Percentiles rank a stretch among this genome's conserved stretches.
phyloP scores from a whole-genome alignment of 371 early-diverging fungal genomes.

The Amoeboaphelidium protococcarum region DNA sequence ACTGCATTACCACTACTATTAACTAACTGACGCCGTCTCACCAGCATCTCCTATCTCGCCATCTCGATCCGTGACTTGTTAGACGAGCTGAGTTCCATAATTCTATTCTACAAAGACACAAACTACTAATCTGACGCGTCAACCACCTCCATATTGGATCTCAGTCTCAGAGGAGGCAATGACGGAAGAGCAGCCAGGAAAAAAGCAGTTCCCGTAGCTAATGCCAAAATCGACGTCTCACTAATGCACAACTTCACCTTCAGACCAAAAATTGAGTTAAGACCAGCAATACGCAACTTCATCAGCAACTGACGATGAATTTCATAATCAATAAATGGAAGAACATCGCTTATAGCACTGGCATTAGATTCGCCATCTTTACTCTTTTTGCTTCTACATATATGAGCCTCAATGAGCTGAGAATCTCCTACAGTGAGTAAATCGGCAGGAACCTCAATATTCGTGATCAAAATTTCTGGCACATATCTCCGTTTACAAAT shows the following conservation, averaged over 20 bases:
- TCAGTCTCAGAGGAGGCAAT: constrained; percentile 29
- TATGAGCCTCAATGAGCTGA: constrained; percentile 22
- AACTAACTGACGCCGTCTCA: too few relatives aligned
- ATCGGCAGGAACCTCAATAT: constrained; percentile 36
- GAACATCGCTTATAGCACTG: constrained; percentile 28
- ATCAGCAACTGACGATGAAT: constrained; percentile 40
- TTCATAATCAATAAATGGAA: constrained; percentile 51
- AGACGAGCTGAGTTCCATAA: too few relatives aligned
- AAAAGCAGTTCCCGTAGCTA: constrained; percentile 38
- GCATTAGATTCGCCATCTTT: constrained; percentile 24
- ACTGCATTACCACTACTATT: too few relatives aligned
- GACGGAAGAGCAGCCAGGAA: constrained; percentile 32
- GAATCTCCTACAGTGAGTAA: constrained; percentile 21
- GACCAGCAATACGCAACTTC: constrained; percentile 33
- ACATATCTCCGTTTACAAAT: constrained; percentile 32
- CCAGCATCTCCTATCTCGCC: too few relatives aligned
- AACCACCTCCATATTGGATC: too few relatives aligned
- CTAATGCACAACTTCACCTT: too few relatives aligned
- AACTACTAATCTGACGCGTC: too few relatives aligned
- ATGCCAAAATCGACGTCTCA: constrained; percentile 33
- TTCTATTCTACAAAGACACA: too few relatives aligned
- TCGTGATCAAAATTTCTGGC: constrained; percentile 34
- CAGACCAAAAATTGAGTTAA: constrained; percentile 42
- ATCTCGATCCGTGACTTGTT: too few relatives aligned
- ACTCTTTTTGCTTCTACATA: constrained; percentile 30